Conservation (phyloP, 2,329 filamentous ascomycete species). For the Aspergillus ochraceus region DNA sequence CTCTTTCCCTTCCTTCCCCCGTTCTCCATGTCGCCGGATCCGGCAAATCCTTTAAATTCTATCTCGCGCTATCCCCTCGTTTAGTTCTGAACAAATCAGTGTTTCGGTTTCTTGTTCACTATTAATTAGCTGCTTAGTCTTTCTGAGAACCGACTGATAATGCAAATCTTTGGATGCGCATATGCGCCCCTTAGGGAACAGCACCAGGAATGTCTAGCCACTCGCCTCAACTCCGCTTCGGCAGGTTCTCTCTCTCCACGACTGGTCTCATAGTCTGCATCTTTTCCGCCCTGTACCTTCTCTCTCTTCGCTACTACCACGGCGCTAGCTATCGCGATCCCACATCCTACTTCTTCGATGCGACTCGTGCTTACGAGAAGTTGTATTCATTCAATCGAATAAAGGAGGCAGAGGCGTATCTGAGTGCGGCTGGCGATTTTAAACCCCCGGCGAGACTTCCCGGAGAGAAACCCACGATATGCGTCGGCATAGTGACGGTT, state of each 20-base stretch:
- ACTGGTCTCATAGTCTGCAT: not conserved
- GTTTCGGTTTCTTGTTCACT: not conserved
- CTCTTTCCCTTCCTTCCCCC: not conserved
- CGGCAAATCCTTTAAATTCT: not conserved
- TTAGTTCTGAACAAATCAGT: not conserved
- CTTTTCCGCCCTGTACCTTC: slow-evolving; percentile 9
- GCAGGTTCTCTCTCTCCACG: slow-evolving; percentile 1
- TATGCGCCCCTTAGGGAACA: not conserved
- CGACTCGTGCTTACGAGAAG: slow-evolving; percentile 8
- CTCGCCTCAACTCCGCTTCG: not conserved
- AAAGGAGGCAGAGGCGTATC: slow-evolving; percentile 9
- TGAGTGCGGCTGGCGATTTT: not conserved
- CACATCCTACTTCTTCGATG: slow-evolving; percentile 17
- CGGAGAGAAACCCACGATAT: slow-evolving; percentile 25
- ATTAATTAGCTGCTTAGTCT: not conserved
- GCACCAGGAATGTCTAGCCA: not conserved
- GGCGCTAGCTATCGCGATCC: slow-evolving; percentile 14
- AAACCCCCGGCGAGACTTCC: not conserved
- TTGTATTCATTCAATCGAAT: slow-evolving; percentile 11
- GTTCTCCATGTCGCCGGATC: not conserved
- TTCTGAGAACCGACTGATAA: not conserved
- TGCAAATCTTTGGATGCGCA: not conserved
- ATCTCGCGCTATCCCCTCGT: not conserved
- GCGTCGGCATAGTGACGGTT: slow-evolving; percentile 45
- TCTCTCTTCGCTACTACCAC: slow-evolving; percentile 14